phyloP scores from a whole-genome alignment of 2,329 filamentous ascomycete genomes.

The Fusarium citri region DNA sequence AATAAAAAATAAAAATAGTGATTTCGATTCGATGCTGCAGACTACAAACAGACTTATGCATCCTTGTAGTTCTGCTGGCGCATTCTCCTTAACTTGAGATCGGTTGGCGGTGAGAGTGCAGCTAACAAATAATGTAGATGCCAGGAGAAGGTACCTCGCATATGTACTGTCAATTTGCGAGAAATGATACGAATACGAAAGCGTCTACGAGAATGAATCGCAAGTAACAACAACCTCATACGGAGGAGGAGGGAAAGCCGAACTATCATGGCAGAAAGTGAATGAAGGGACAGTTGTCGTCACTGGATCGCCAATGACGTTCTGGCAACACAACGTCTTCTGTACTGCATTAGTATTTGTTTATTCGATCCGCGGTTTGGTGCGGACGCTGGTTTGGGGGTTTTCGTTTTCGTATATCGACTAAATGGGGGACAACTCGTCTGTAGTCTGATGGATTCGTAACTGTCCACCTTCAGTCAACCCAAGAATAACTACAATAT shows the following conservation, averaged over 20 bases:
- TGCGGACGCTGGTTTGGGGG: neutral
- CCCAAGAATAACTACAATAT: neutral
- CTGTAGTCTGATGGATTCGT: no score
- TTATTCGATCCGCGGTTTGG: neutral
- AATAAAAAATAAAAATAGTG: no score
- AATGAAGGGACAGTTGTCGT: neutral
- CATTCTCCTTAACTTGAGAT: constrained; percentile 10
- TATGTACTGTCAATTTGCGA: constrained; percentile 27
- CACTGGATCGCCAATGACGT: neutral
- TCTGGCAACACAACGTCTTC: neutral
- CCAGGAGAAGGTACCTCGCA: constrained; percentile 13
- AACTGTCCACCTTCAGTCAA: neutral
- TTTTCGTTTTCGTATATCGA: constrained; percentile 4
- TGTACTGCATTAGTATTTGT: neutral
- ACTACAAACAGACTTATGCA: neutral
- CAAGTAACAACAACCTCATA: neutral
- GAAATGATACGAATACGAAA: constrained; percentile 50
- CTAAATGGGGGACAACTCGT: neutral
- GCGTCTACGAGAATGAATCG: constrained; percentile 37
- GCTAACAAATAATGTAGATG: constrained; percentile 20
- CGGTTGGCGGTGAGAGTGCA: constrained; percentile 39
- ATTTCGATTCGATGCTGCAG: constrained; percentile 12
- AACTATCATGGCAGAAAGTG: neutral
- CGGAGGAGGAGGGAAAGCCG: neutral
- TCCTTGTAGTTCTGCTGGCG: constrained; percentile 3